Base-by-base conservation (phyloP, 2,329 filamentous ascomycete genomes). In the Aspergillus candidus region DNA sequence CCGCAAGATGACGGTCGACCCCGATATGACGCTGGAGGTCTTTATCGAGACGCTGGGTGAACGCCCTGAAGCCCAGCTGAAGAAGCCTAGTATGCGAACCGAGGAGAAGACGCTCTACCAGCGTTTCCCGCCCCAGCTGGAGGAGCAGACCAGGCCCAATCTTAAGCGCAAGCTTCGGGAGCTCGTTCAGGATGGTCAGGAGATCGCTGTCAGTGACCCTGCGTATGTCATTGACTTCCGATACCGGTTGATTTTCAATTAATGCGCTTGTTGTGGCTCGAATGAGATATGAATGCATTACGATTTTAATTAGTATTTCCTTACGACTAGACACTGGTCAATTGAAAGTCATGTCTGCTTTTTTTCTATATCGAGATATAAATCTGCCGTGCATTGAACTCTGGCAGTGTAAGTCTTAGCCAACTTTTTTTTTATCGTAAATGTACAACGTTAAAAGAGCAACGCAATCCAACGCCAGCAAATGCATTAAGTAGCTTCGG, bases 151-250 rank as follows among this genome's bases (percentile, higher is more conserved):
- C 1, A 75, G 88, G 43, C 80, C 82, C 1, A 97, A 98, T 62
- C 71, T 98, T 50, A 73, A 74, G 49, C 87, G 85, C 72, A 93
- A 84, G 57, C 72, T 98, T 46, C 70, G 66, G 22, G 88, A 94
- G 18, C 67, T 98, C 50, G 75, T 98, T 15, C 77, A 78, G 36
- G 76, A 89, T 56, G 88, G 89, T 11, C 86, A 96, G 62, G 88
- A 96, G 67, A 78, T 98, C 38, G 88, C 82, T n/a, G 84, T 98
- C 37, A 90, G 88, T 12, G 91, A 97, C 66, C 86, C 88, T n/a
- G 87, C 88, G 1, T 93, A 94, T 62, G 80, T 82, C 30, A 83
- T 87, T 18, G 79, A 86, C 61, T 82, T 80, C 68, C 76, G 78
- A 53, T 83, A 76, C 65, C 76, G 74, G 56, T 58, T 82, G 44